Percentiles rank a stretch among this genome's conserved stretches.
These are phyloP conservation scores for Colletotrichum spaethianum DNA, from an alignment of 2,329 filamentous ascomycete genomes.

Conservation along the genomic window DNA sequence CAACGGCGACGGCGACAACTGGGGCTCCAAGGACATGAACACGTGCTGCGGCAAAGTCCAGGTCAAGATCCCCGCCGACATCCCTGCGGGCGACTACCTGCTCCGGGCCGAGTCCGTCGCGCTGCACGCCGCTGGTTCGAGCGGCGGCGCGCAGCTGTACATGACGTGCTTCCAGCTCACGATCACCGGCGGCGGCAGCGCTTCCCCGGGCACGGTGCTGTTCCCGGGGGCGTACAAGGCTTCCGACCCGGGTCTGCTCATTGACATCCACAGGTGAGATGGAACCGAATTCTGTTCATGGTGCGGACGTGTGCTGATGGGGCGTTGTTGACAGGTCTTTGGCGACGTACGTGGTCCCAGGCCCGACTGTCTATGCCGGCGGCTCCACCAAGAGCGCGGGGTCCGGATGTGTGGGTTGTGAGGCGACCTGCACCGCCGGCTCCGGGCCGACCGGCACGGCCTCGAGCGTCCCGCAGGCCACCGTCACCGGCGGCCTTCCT, in stretches of 20 bases:
- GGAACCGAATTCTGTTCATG: too few species aligned
- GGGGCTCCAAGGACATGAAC: slow-evolving; percentile 42
- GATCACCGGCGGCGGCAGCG: slow-evolving; percentile 46
- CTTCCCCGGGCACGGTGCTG: slow-evolving; percentile 43
- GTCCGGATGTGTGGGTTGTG: slow-evolving; percentile 56
- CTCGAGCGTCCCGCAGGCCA: slow-evolving; percentile 41
- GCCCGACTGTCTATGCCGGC: slow-evolving; percentile 58
- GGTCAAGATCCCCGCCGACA: slow-evolving; percentile 57
- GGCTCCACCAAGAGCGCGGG: slow-evolving; percentile 59
- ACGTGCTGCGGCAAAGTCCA: slow-evolving; percentile 36
- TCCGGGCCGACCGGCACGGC: slow-evolving; percentile 48
- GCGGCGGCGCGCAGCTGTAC: slow-evolving; percentile 56
- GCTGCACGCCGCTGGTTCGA: slow-evolving; percentile 59
- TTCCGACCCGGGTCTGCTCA: slow-evolving; percentile 59
- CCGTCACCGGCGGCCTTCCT: slow-evolving; percentile 11
- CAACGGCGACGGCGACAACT: slow-evolving; percentile 49
- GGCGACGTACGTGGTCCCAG: slow-evolving; percentile 58
- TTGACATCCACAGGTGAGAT: slow-evolving; percentile 60
- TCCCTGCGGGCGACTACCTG: slow-evolving; percentile 67
- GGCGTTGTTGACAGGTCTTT: slow-evolving; percentile 43
- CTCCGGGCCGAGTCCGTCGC: slow-evolving; percentile 68
- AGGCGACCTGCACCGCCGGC: slow-evolving; percentile 55
- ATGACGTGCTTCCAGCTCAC: slow-evolving; percentile 48
- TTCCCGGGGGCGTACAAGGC: slow-evolving; percentile 41
- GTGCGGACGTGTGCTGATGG: too few species aligned